phyloP scores from a whole-genome alignment of 2,329 filamentous ascomycete genomes.

The Diplodia mutila region DNA sequence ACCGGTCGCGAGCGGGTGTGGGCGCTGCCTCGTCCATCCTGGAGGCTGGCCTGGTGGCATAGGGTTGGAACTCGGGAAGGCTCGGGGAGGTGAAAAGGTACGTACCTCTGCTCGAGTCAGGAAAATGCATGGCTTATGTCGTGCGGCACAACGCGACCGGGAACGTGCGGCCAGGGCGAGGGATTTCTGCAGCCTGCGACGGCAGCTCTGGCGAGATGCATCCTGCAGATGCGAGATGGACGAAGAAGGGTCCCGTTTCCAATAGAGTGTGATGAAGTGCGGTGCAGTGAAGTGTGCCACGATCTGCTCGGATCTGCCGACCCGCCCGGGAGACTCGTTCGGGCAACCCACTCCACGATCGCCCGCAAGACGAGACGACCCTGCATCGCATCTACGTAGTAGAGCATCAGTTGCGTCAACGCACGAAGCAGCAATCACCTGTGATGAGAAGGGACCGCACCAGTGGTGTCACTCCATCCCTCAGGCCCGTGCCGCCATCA shows the following conservation, averaged over 20 bases:
- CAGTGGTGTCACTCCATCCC: neutral
- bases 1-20: too few relatives aligned
- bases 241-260: neutral
- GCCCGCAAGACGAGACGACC: neutral
- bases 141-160: constrained; percentile 3
- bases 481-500: neutral
- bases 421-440: neutral
- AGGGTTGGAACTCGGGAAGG: neutral
- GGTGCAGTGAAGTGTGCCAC: too few relatives aligned
- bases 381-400: too few relatives aligned
- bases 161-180: constrained; percentile 11
- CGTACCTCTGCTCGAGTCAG: neutral
- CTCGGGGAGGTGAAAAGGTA: neutral
- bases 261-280: neutral
- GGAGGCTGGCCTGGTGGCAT: neutral
- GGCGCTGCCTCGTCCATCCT: neutral
- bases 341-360: neutral
- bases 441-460: neutral
- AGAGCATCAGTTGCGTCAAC: neutral
- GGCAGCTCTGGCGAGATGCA: too few relatives aligned
- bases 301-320: constrained; percentile 3
- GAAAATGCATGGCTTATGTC: neutral
- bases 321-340: neutral
- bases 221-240: too few relatives aligned
- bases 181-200: neutral